Evolutionary conservation across 176 grass and related monocot genomes (phyloP), one percentile per base, ranked within the genome.

Genomic region (Zoysia pacifica): DNA sequence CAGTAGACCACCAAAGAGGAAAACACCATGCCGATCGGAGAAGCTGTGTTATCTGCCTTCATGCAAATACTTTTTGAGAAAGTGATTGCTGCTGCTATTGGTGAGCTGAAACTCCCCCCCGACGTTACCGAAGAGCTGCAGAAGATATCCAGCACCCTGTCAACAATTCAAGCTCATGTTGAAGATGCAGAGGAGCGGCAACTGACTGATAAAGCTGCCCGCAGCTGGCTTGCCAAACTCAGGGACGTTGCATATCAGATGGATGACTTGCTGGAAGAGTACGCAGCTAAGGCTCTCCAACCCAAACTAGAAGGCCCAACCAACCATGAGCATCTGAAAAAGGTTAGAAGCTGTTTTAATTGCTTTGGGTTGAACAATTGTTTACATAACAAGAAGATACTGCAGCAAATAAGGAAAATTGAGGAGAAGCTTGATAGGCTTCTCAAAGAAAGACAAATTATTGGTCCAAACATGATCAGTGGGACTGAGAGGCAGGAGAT

Each of bases 161-260:
- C 71, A 2, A 77, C 49, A 20, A 83, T 97, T 76, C 83, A 86
- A 75, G 81, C 70, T 19, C 73, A 89, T 77, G 79, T 97, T 45
- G 91, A 97, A 89, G 94, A 93, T 89, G 91, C 88, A 1, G 88
- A 93, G 62, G 88, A 91, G 61, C 70, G 48, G 70, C 94, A 93
- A 69, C 59, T 93, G 8, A 87, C 70, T 64, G 88, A 97, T 76
- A 87, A 81, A 51, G 56, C 42, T 5, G 69, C 91, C 20, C 78
- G 67, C 44, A 53, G 36, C 39, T 97, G 93, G 93, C 93, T 97
- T 58, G 77, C 65, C 6, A 86, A 85, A 74, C 81, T 91, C 55
- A 93, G 89, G 78, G 88, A 85, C 78, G 70, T 89, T 39, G 86
- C 89, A 2, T 79, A 89, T 68, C 86, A 91, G 72, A 89, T 91